Percentiles rank a stretch among this genome's conserved stretches.
phyloP scores from a whole-genome alignment of 345 rosid species.

The Hibiscus trionum region DNA sequence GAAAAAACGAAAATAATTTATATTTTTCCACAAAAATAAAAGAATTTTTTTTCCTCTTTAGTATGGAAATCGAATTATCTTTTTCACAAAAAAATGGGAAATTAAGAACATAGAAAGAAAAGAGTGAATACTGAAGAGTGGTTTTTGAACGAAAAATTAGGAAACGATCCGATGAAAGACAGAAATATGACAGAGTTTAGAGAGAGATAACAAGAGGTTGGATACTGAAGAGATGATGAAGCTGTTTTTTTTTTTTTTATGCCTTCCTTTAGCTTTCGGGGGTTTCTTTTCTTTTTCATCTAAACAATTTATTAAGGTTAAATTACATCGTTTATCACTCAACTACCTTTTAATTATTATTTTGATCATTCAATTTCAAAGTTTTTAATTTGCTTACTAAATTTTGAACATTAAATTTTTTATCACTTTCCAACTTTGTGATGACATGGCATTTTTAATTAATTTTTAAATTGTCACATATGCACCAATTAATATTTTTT shows the following conservation, averaged over 20 bases:
- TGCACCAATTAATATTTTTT: no score
- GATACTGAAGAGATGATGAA: constrained; percentile 13
- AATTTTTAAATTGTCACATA: no score
- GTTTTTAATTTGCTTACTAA: no score
- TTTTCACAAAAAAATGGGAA: constrained; percentile 5
- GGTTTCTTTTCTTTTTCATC: no score
- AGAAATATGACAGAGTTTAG: not conserved
- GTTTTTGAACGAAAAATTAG: constrained; percentile 1
- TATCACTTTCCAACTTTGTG: no score
- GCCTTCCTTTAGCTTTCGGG: not conserved
- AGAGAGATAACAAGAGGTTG: constrained; percentile 15
- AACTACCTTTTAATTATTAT: no score
- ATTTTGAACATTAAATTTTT: no score
- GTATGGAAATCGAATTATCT: not conserved
- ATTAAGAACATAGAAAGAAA: not conserved
- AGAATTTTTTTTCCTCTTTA: not conserved
- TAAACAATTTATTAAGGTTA: no score
- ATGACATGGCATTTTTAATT: no score
- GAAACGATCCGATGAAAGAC: constrained; percentile 14
- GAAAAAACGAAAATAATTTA: not conserved
- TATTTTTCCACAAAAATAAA: not conserved
- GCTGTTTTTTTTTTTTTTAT: not conserved
- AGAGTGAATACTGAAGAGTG: not conserved
- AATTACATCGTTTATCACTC: no score
- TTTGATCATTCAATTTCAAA: no score